Percentiles rank a stretch among this genome's conserved stretches.
These are phyloP conservation scores for Cylindrotheca fusiformis DNA, from an alignment of 108 stramenopile species.

Conservation along the genomic window DNA sequence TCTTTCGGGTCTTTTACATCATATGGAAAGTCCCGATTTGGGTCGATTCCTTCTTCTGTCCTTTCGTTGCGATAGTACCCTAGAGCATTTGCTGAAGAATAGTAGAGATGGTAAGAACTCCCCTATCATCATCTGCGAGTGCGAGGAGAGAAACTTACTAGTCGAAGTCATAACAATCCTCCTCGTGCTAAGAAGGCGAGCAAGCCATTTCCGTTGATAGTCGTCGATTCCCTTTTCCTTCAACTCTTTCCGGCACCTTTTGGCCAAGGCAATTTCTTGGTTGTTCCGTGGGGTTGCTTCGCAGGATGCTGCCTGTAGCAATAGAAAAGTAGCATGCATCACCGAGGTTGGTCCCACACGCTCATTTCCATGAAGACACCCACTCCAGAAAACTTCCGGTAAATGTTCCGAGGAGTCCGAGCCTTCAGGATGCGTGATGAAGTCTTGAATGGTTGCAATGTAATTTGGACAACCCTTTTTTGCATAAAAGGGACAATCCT, in stretches of 20 bases:
- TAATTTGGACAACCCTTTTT: constrained; percentile 71
- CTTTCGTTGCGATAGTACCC: constrained; percentile 61
- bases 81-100: constrained; percentile 38
- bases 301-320: constrained; percentile 73
- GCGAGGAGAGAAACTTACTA: constrained; percentile 11
- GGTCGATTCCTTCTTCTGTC: constrained; percentile 40
- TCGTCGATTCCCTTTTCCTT: constrained; percentile 51
- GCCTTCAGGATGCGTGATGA: constrained; percentile 61
- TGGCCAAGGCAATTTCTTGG: constrained; percentile 28
- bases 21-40: constrained; percentile 64
- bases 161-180: constrained; percentile 81
- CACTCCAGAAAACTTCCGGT: constrained; percentile 93
- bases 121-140: too few species aligned
- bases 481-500: constrained; percentile 50
- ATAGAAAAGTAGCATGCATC: constrained; percentile 43
- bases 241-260: constrained; percentile 46
- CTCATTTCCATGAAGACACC: constrained; percentile 95
- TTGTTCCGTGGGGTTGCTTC: constrained; percentile 50
- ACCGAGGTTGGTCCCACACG: constrained; percentile 86
- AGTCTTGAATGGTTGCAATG: constrained; percentile 78
- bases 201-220: constrained; percentile 70
- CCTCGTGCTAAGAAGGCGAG: constrained; percentile 78
- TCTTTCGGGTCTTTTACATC: constrained; percentile 31
- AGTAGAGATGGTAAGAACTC: too few species aligned
- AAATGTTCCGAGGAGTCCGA: constrained; percentile 49